Percentiles rank a stretch among this genome's conserved stretches.
phyloP scores from a whole-genome alignment of 1,284 basidiomycete genomes.

The Cryptococcus depauperatus region DNA sequence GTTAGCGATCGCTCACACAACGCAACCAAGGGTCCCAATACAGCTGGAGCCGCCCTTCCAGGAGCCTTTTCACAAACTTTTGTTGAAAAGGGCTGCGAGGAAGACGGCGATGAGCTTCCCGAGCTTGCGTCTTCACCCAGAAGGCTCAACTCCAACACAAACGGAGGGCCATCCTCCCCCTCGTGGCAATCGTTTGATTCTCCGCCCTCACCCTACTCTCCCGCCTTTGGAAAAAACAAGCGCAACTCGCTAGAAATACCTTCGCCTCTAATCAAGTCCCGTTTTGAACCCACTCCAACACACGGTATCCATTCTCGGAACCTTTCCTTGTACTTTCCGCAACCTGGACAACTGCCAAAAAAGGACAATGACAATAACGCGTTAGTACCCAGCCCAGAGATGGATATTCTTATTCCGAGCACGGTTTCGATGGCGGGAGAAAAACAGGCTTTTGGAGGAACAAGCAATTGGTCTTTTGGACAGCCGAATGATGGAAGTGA shows the following conservation, averaged over 20 bases:
- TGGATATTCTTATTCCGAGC: constrained; percentile 11
- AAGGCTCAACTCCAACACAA: constrained; percentile 5
- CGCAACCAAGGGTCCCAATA: constrained; percentile 13
- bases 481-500: constrained; percentile 17
- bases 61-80: background rate
- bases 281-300: constrained; percentile 30
- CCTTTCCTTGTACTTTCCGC: constrained; percentile 80
- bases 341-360: constrained; percentile 53
- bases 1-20: background rate
- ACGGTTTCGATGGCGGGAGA: constrained; percentile 20
- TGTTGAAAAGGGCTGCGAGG: constrained; percentile 1
- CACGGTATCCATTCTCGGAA: constrained; percentile 72
- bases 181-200: constrained; percentile 27
- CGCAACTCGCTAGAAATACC: constrained; percentile 7
- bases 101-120: constrained; percentile 8
- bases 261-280: constrained; percentile 10
- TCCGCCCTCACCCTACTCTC: constrained; percentile 8
- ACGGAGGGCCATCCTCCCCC: constrained; percentile 18
- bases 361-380: constrained; percentile 48
- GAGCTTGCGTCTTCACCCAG: constrained; percentile 10
- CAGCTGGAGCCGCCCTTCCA: constrained; percentile 6
- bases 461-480: constrained; percentile 27
- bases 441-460: constrained; percentile 24
- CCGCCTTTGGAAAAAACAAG: constrained; percentile 8
- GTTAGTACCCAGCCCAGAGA: constrained; percentile 49